A percentile compares a stretch with the other conserved stretches of the same genome.
Conservation (phyloP, 2,329 filamentous ascomycete genomes). For the Spiromastix sp. region DNA sequence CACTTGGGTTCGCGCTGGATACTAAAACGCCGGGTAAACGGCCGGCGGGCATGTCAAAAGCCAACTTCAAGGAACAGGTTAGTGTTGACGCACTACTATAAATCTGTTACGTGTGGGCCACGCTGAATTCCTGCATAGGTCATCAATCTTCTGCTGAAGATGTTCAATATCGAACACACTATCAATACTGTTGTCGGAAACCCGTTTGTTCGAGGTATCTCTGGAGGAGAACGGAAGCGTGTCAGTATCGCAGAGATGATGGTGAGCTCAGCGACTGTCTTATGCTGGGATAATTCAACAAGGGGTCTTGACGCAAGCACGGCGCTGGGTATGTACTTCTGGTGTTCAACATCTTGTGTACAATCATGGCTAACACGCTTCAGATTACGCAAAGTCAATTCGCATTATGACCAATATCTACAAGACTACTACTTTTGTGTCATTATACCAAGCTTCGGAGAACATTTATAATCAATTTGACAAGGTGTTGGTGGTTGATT, state of each 20-base stretch:
- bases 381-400: constrained; percentile 57
- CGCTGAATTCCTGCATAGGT: constrained; percentile 38
- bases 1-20: constrained; percentile 72
- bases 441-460: constrained; percentile 76
- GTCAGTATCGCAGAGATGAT: constrained; percentile 79
- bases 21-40: constrained; percentile 76
- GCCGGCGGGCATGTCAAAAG: constrained; percentile 60
- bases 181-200: constrained; percentile 77
- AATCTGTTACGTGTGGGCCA: background rate
- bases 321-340: too few species aligned
- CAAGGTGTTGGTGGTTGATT: constrained; percentile 73
- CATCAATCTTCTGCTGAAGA: constrained; percentile 64
- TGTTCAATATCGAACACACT: constrained; percentile 92
- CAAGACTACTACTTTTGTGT: constrained; percentile 74
- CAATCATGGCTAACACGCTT: too few species aligned
- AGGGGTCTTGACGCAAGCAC: constrained; percentile 59
- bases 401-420: constrained; percentile 76
- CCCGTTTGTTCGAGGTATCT: constrained; percentile 67
- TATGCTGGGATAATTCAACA: constrained; percentile 68
- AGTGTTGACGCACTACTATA: background rate
- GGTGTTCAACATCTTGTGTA: too few species aligned
- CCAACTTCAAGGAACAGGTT: constrained; percentile 60
- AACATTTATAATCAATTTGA: constrained; percentile 72
- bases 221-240: constrained; percentile 68
- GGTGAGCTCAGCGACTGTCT: constrained; percentile 60